Evolutionary conservation across 2,329 filamentous ascomycete species (phyloP), one percentile per base, ranked within the genome.

Genomic region (Ambrosiella beaveri): DNA sequence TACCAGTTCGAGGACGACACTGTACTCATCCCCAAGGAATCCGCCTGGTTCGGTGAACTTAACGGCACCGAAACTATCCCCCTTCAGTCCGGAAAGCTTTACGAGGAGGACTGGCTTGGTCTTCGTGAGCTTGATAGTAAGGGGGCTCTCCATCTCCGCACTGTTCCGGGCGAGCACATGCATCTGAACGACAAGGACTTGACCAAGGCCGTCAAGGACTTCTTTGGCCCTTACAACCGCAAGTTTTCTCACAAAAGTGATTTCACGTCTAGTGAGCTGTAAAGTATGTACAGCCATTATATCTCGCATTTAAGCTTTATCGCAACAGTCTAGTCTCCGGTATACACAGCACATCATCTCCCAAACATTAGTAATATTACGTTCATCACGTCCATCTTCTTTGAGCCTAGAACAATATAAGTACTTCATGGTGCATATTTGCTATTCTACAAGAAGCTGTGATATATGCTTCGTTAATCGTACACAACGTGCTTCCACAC

Each of bases 51-150:
- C 68, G 81, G 82, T 44, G 89, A 97, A 68, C 84, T 93, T 53
- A 88, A 93, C 69, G 75, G 74, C 39, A 86, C 81, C 2, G 77
- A 82, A 61, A 74, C 82, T 19, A 86, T 80, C 51, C 77, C 77
- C 13, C 70, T 98, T 67, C 76, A 79, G 63, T 78, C 89, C 56
- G 76, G 87, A 59, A 69, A 70, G 36, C 74, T 97, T 1, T 98
- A 96, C 69, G 80, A 78, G 64, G 85, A 97, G 71, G 91, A 98
- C 72, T 98, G 93, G 93, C 73, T 98, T 36, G 93, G 93, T 0
- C 73, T 98, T 68, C 86, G 79, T 68, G 71, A 73, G 64, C 72
- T 98, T 65, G 90, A 96, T 71, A 73, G 84, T 68, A 85, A 85
- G 72, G 87, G 85, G 2, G 86, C 80, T 1, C 71, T 98, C 64